Evolutionary conservation across 2,329 filamentous ascomycete genomes (phyloP), one percentile per base, ranked within the genome.

Genomic region (Venturia aucupariae): DNA sequence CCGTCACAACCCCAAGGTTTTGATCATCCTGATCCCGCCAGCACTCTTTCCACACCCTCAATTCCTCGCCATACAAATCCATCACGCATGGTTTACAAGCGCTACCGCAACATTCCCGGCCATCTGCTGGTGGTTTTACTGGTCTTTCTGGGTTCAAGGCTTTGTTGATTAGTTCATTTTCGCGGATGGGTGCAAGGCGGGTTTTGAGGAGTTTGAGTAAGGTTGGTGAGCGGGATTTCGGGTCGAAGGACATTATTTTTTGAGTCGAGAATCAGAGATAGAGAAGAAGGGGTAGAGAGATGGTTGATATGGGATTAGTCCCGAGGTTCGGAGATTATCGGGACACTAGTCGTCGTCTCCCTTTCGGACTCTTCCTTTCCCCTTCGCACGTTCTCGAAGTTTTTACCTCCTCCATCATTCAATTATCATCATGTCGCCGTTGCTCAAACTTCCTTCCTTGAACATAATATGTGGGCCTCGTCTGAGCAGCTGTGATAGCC

Each of bases 71-170:
- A 32, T 54, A 54, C 11, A 54, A 30, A 32, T 54, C 48, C 48
- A 54, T 54, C 24, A 54, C 48, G 48, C 48, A 54, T 30, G 48
- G 48, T 54, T 54, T 54, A 15, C 48, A 54, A 54, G 48, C 48
- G 27, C 48, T 30, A 6, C 48, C 48, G 15, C 48, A 54, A 15
- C 48, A 54, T 54, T 54, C 48, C 32, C 48, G 24, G 7, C 48
- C 48, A 54, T 54, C 48, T 15, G 48, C 48, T 17, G 48, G 48
- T 54, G 48, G 24, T 54, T 32, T 54, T 5, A 54, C 15, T 2
- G 48, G 48, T 32, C 13, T 54, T 30, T 54, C 11, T 17, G 48
- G 27, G 24, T 54, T 17, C 24, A 54, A 7, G 2, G 48, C 48
- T 30, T 54, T 54, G 13, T 8, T 32, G 48, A 54, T 54, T 10